Percentiles rank a stretch among this genome's conserved stretches.
phyloP scores from a whole-genome alignment of 768 basidiomycete species.

The Lactifluus volemus region DNA sequence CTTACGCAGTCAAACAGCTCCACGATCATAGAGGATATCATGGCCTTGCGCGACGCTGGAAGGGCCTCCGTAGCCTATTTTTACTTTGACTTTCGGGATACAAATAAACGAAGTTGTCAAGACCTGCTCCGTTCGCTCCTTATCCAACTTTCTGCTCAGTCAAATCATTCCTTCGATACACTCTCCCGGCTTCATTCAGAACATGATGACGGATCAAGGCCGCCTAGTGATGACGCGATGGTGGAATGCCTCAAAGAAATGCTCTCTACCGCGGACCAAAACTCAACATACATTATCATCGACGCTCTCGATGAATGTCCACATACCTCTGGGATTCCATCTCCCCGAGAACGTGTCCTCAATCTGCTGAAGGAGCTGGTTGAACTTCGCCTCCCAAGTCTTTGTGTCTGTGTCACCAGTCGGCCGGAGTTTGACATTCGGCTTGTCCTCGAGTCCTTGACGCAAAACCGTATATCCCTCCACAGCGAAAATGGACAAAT shows the following conservation, averaged over 20 bases:
- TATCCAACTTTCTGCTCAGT: too few species aligned
- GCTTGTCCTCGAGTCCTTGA: neutral
- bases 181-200: too few species aligned
- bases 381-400: neutral
- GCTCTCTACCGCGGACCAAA: too few species aligned
- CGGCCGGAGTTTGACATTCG: slow-evolving; percentile 4
- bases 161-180: too few species aligned
- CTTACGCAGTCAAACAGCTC: neutral
- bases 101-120: neutral
- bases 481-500: neutral
- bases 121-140: too few species aligned
- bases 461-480: neutral
- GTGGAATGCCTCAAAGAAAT: too few species aligned
- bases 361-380: neutral
- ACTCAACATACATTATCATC: too few species aligned
- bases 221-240: too few species aligned
- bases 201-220: too few species aligned
- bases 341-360: neutral
- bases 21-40: neutral
- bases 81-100: neutral
- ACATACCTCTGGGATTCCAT: neutral
- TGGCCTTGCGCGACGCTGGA: neutral
- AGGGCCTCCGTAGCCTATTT: neutral
- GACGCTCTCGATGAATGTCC: neutral
- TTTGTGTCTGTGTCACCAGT: slow-evolving; percentile 1